A percentile compares a stretch with the other conserved stretches of the same genome.
Conservation (phyloP, 306 rosid genomes). For the Echinosophora koreensis region DNA sequence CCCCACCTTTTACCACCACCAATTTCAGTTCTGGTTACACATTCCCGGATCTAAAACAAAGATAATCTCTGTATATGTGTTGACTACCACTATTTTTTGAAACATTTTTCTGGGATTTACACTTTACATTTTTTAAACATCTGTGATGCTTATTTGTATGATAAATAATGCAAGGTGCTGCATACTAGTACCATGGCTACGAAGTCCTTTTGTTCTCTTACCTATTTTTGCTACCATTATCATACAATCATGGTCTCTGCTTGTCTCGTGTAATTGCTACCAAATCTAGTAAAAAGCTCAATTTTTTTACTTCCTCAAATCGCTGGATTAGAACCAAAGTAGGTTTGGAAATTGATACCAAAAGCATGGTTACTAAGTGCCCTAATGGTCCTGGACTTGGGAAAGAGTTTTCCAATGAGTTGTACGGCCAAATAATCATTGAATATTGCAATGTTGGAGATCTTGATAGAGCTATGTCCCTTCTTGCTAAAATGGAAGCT, state of each 20-base stretch:
- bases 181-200: slow-evolving; percentile 31
- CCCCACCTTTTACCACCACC: too few species aligned
- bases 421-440: slow-evolving; percentile 51
- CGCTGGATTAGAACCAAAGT: slow-evolving; percentile 36
- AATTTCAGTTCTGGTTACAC: too few species aligned
- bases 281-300: slow-evolving; percentile 24
- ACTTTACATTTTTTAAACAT: too few species aligned
- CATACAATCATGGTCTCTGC: slow-evolving; percentile 44
- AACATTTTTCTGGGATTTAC: too few species aligned
- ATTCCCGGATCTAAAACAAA: too few species aligned
- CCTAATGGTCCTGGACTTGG: slow-evolving; percentile 38
- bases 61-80: too few species aligned
- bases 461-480: slow-evolving; percentile 64
- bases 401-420: slow-evolving; percentile 60
- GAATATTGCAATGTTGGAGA: slow-evolving; percentile 64
- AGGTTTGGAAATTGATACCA: slow-evolving; percentile 28
- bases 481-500: slow-evolving; percentile 70
- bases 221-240: slow-evolving; percentile 3
- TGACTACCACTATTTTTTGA: too few species aligned
- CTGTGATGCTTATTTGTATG: slow-evolving; percentile 14
- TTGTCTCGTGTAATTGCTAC: slow-evolving; percentile 36
- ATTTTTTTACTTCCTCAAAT: slow-evolving; percentile 26
- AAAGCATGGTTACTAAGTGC: slow-evolving; percentile 7
- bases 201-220: slow-evolving; percentile 41
- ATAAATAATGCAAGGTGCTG: slow-evolving; percentile 2